phyloP scores from a whole-genome alignment of 2,329 filamentous ascomycete genomes.

The Coleophoma cylindrospora region DNA sequence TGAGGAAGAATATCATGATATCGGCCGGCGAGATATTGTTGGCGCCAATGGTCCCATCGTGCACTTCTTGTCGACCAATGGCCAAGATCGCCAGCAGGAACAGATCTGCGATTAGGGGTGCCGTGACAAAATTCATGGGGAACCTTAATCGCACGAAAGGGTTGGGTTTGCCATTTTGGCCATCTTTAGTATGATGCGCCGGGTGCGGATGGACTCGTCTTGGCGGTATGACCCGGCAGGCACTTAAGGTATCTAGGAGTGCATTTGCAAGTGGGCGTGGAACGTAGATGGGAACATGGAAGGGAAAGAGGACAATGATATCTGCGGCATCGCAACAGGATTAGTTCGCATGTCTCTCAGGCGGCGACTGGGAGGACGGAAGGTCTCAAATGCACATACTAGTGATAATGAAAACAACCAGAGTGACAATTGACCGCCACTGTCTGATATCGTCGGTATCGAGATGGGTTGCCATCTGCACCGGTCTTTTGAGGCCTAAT shows the following conservation, averaged over 20 bases:
- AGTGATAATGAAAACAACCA: constrained; percentile 63
- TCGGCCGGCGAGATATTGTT: constrained; percentile 65
- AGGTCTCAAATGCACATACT: constrained; percentile 45
- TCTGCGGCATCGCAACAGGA: constrained; percentile 37
- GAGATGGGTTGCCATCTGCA: constrained; percentile 27
- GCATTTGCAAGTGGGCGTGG: constrained; percentile 44
- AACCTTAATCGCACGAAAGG: constrained; percentile 48
- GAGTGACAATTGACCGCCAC: constrained; percentile 67
- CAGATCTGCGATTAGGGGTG: constrained; percentile 65
- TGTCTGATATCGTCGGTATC: constrained; percentile 52
- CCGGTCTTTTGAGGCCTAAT: not conserved
- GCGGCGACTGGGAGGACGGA: too few relatives aligned
- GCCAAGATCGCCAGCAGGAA: constrained; percentile 66
- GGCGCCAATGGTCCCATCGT: constrained; percentile 62
- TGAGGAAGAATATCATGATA: constrained; percentile 72
- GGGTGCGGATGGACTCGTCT: constrained; percentile 22
- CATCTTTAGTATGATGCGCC: constrained; percentile 13
- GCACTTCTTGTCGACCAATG: constrained; percentile 61
- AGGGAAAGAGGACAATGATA: constrained; percentile 64
- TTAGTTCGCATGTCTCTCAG: too few relatives aligned
- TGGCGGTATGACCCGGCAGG: constrained; percentile 47
- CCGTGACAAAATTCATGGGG: constrained; percentile 67
- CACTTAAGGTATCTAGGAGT: constrained; percentile 36
- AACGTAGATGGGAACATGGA: constrained; percentile 56
- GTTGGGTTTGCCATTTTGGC: constrained; percentile 24